Base-by-base conservation (phyloP, 2,329 filamentous ascomycete species). In the Fusarium solani-melongenae region DNA sequence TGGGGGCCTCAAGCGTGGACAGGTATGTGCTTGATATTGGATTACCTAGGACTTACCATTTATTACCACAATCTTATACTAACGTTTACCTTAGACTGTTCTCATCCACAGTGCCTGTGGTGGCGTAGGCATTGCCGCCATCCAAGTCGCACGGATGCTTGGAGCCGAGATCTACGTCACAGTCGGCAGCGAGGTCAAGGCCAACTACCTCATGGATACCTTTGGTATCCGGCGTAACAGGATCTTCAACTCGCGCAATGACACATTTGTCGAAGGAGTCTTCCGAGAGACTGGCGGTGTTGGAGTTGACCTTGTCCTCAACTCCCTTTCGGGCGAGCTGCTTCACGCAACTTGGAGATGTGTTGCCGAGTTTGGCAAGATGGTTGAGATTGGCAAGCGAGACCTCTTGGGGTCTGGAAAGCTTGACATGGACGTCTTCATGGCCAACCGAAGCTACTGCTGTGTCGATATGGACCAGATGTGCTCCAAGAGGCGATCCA, bases 361-460 rank as follows among this genome's bases (percentile, higher is more conserved):
- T 53, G 77, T 88, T 4, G 84, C 86, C 1, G 74, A 80, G 6
- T 85, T 83, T 55, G 86, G 85, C 0, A 80, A 75, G 4, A 83
- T 88, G 77, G 64, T 88, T 0, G 86, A 88, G 61, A 82, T 88
- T n/a, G 84, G 84, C 8, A 84, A 84, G 69, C 76, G 81, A 7
- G 84, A 87, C 53, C 77, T 86, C 2, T 72, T 82, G 1, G 81
- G 82, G 1, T 81, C 83, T 24, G 82, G 80, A 2, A 74, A 79
- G 7, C 79, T 89, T 6, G 82, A 83, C 2, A 86, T 89, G 85
- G 71, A 81, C 1, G 78, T 81, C 0, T 89, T 90, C 41, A 76
- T 81, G 5, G 70, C 68, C 1, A 83, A 81, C 5, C 77, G 82
- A 0, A 79, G 78, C 2, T 84, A 82, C 31, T 69, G 73, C 15